Percentiles rank a stretch among this genome's conserved stretches.
These are phyloP conservation scores for Kregervanrija delftensis DNA, from an alignment of 805 yeast species.

Conservation along the genomic window DNA sequence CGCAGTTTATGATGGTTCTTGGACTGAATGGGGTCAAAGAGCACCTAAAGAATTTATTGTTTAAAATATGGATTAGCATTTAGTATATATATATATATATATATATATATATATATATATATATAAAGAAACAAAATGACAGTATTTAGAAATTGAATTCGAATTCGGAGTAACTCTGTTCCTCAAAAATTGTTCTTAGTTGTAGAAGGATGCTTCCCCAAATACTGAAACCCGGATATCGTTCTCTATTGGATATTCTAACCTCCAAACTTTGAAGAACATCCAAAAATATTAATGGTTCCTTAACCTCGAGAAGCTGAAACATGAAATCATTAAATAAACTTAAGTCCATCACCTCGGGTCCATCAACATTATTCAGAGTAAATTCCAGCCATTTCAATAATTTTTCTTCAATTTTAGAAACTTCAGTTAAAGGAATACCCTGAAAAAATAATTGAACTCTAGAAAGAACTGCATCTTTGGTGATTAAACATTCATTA, in stretches of 20 bases:
- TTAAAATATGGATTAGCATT: slow-evolving; percentile 26
- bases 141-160: slow-evolving; percentile 8
- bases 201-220: slow-evolving; percentile 17
- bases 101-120: not conserved
- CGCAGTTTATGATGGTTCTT: slow-evolving; percentile 76
- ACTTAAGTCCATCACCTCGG: slow-evolving; percentile 20
- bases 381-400: slow-evolving; percentile 21
- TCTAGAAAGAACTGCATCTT: too few relatives aligned
- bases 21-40: slow-evolving; percentile 84
- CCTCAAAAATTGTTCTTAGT: slow-evolving; percentile 9
- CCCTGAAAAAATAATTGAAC: slow-evolving; percentile 18
- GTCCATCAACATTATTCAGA: slow-evolving; percentile 11
- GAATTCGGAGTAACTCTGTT: slow-evolving; percentile 7
- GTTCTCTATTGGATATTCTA: slow-evolving; percentile 6
- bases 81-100: not conserved
- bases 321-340: slow-evolving; percentile 24
- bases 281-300: slow-evolving; percentile 13
- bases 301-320: slow-evolving; percentile 16
- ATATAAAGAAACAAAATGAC: not conserved
- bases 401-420: slow-evolving; percentile 11
- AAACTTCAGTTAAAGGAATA: slow-evolving; percentile 12
- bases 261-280: slow-evolving; percentile 13
- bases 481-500: not conserved
- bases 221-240: slow-evolving; percentile 8
- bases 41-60: slow-evolving; percentile 52